Conservation (phyloP, 2,329 filamentous ascomycete species). For the Bertia moriformis region DNA sequence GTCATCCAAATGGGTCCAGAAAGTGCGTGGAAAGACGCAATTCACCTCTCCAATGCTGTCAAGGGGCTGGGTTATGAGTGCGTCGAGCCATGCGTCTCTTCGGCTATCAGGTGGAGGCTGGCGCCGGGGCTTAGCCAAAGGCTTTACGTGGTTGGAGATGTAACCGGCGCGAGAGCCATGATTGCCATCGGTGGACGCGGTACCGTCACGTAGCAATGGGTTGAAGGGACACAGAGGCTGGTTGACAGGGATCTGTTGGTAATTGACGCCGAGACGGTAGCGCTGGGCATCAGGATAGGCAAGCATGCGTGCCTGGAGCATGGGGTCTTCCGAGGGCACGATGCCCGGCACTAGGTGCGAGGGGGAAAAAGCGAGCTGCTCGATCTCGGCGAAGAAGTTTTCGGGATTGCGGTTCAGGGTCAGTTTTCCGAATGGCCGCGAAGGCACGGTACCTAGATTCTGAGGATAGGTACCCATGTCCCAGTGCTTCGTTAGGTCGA, state of each 20-base stretch:
- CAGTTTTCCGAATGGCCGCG: conserved; percentile 29
- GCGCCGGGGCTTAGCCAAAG: not conserved
- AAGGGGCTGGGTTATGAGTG: not conserved
- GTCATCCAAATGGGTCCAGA: not conserved
- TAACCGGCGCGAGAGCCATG: not conserved
- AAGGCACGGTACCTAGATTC: conserved; percentile 23
- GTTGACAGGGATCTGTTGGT: conserved; percentile 39
- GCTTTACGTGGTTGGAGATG: not conserved
- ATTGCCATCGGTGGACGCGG: not conserved
- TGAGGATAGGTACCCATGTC: conserved; percentile 29
- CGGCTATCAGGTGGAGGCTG: not conserved
- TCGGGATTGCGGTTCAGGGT: conserved; percentile 29
- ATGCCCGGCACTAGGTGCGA: conserved; percentile 38
- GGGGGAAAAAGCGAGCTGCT: conserved; percentile 43
- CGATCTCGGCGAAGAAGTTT: conserved; percentile 33
- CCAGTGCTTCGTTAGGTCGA: conserved; percentile 49
- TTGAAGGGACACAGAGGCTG: conserved; percentile 18
- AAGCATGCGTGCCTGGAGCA: conserved; percentile 38
- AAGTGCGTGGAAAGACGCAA: not conserved
- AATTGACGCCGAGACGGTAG: conserved; percentile 42
- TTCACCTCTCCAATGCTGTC: not conserved
- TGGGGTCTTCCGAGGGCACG: conserved; percentile 33
- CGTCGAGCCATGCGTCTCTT: not conserved
- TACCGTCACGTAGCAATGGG: not conserved
- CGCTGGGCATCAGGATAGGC: conserved; percentile 38